Evolutionary conservation across 495 filamentous ascomycete species (phyloP).

Genomic region (Glarea lozoyensis): DNA sequence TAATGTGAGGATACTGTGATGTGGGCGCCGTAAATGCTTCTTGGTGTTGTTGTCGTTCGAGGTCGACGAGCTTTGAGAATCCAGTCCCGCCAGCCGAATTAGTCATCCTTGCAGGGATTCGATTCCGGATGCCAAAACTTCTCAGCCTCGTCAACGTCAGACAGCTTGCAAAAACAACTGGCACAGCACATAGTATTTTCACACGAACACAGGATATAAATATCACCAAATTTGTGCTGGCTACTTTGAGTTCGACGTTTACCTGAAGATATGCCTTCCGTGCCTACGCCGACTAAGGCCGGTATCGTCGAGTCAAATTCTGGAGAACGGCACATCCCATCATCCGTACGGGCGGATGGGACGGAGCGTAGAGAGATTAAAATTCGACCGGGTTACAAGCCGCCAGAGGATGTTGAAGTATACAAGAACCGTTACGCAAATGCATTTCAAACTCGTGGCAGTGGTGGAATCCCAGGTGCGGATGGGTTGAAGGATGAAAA

Average conservation of each 20-base stretch:
- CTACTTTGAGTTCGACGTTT: too few species aligned
- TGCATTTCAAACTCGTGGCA: conserved; percentile 73
- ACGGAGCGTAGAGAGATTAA: conserved; percentile 84
- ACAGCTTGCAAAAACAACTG: too few species aligned
- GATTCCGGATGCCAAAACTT: too few species aligned
- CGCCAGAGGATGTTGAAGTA: conserved; percentile 91
- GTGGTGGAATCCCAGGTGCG: conserved; percentile 72
- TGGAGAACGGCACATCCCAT: conserved; percentile 82
- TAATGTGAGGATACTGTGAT: conserved; percentile 1
- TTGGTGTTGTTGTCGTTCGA: conserved; percentile 22
- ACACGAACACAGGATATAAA: too few species aligned
- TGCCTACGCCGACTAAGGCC: conserved; percentile 46
- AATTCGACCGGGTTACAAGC: conserved; percentile 85
- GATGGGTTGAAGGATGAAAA: conserved; percentile 51
- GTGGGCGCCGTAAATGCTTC: conserved; percentile 17
- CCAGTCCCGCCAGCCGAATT: too few species aligned
- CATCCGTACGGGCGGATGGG: conserved; percentile 79
- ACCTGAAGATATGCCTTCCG: conserved; percentile 46
- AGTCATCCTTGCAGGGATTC: too few species aligned
- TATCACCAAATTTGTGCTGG: too few species aligned
- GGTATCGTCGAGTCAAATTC: conserved; percentile 72
- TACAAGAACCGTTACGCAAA: conserved; percentile 92
- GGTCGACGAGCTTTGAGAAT: too few species aligned
- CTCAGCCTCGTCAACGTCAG: too few species aligned
- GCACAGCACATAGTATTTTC: too few species aligned